A percentile compares a stretch with the other conserved stretches of the same genome.
Evolutionary conservation across 2,329 filamentous ascomycete species (phyloP).

Genomic region (Microascus cirrosus): DNA sequence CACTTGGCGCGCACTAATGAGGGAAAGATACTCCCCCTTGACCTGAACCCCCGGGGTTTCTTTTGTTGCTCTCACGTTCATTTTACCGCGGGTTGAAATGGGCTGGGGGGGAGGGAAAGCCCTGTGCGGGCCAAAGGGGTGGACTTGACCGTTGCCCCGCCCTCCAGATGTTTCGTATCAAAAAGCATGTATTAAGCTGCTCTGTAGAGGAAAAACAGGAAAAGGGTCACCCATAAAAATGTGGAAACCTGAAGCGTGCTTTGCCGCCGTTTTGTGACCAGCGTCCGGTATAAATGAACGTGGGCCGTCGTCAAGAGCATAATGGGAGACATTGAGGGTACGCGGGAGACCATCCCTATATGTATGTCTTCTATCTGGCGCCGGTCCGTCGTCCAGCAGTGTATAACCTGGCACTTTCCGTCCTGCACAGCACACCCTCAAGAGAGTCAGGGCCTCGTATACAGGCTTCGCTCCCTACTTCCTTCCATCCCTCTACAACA

Average conservation of each 20-base stretch:
- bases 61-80: slow-evolving; percentile 7
- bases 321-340: background rate
- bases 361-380: too few relatives aligned
- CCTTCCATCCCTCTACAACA: too few relatives aligned
- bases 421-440: too few relatives aligned
- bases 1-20: slow-evolving; percentile 73
- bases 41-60: background rate
- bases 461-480: too few relatives aligned
- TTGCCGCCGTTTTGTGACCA: background rate
- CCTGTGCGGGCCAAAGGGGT: slow-evolving; percentile 81
- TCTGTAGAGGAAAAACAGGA: background rate
- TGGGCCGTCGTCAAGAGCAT: background rate
- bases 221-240: background rate
- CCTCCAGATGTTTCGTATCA: slow-evolving; percentile 11
- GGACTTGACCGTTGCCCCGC: slow-evolving; percentile 82
- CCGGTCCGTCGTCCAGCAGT: too few relatives aligned
- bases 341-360: background rate
- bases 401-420: too few relatives aligned
- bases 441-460: too few relatives aligned
- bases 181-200: background rate
- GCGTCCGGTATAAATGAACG: too few relatives aligned
- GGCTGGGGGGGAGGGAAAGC: slow-evolving; percentile 72
- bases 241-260: background rate
- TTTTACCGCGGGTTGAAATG: slow-evolving; percentile 9
- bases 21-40: slow-evolving; percentile 90